Evolutionary conservation across 768 basidiomycete genomes (phyloP), one percentile per base, ranked within the genome.

Genomic region (Nidularia sp.): DNA sequence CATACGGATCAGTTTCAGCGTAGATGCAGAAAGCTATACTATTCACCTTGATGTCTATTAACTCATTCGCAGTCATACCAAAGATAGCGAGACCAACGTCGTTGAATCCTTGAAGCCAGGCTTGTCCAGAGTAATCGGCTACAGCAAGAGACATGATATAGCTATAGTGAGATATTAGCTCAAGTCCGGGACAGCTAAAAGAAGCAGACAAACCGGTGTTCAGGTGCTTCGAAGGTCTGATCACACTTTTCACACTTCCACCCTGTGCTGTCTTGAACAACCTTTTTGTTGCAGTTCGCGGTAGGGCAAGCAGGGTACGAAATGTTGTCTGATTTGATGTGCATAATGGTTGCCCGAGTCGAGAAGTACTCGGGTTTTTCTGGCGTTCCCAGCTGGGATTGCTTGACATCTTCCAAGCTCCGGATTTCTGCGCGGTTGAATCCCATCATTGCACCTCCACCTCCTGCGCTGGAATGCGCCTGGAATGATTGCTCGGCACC

Each of bases 181-280:
- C 22, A 10, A 46, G 29, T 25, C 12, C 22, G 10, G 1, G 34
- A 32, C n/a, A 34, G 12, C 13, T 12, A 13, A 31, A 29, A 25
- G n/a, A 18, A 42, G 12, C 9, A 41, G 31, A 74, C 83, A 55
- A 58, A 95, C 95, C 95, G 79, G 64, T 93, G 79, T 57, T 90
- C 83, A 2, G 96, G 94, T 33, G 77, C 72, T 1, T 78, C 74
- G 60, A 80, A 88, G 25, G 67, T 79, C 65, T 78, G 81, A 48
- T 89, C 82, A 65, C 96, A 98, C 68, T 94, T 98, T 65, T 98
- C 97, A 66, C 97, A 98, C 44, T 81, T 72, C 93, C 93, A 98
- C n/a, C 74, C 77, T 42, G 74, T 77, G n/a, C 75, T 77, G 15
- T 75, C 67, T 51, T 90, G 79, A 1, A 80, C 68, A 4, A 98